These are phyloP conservation scores for Aaosphaeria arxii DNA, from an alignment of 2,329 filamentous ascomycete species.

Conservation along the genomic window DNA sequence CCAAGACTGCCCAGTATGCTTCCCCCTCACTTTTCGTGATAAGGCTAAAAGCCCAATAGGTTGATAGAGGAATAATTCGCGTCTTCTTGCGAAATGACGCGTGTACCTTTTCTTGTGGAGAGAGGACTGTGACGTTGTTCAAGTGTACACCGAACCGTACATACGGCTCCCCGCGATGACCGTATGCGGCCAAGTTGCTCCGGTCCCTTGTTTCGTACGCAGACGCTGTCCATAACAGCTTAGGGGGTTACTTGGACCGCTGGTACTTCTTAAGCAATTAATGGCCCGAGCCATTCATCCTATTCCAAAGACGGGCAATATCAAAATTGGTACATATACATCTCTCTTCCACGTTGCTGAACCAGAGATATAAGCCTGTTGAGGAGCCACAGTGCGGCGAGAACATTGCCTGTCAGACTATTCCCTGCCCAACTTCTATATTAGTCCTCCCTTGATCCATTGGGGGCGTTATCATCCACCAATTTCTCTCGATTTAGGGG, in stretches of 20 bases:
- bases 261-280: background rate
- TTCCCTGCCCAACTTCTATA: too few relatives aligned
- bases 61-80: conserved; percentile 7
- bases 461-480: background rate
- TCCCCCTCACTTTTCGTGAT: conserved; percentile 7
- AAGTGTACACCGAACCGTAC: conserved; percentile 11
- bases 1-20: conserved; percentile 5
- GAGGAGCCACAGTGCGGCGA: too few relatives aligned
- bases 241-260: background rate
- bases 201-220: background rate
- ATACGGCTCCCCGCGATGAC: conserved; percentile 27
- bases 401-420: too few relatives aligned
- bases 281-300: background rate
- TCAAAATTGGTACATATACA: background rate
- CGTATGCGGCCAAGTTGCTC: conserved; percentile 12
- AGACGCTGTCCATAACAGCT: background rate
- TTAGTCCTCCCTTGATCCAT: background rate
- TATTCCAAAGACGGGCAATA: background rate
- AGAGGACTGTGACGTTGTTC: conserved; percentile 10
- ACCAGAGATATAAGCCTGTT: too few relatives aligned
- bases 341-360: background rate
- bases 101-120: conserved; percentile 8
- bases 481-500: background rate
- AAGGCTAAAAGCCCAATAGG: conserved; percentile 11
- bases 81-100: conserved; percentile 24